Evolutionary conservation across 2,329 filamentous ascomycete species (phyloP).

Genomic region (Paraphoma sp.): DNA sequence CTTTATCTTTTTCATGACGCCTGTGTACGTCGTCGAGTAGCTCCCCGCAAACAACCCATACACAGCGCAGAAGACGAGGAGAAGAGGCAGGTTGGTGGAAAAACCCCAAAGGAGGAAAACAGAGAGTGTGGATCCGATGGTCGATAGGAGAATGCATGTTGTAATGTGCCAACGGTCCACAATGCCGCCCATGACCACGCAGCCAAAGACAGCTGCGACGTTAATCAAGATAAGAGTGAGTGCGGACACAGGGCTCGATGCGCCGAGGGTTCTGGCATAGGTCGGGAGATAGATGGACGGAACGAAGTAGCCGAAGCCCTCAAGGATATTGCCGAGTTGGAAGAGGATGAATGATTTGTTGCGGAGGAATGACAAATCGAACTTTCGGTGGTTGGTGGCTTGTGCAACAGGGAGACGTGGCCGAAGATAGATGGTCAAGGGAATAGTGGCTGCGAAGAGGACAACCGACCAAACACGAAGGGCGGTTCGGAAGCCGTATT

Average conservation of each 20-base stretch:
- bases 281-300: slow-evolving; percentile 47
- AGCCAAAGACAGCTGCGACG: slow-evolving; percentile 40
- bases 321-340: slow-evolving; percentile 43
- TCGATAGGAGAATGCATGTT: slow-evolving; percentile 50
- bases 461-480: slow-evolving; percentile 49
- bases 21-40: slow-evolving; percentile 33
- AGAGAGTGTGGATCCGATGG: slow-evolving; percentile 46
- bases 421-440: slow-evolving; percentile 41
- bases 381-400: slow-evolving; percentile 19
- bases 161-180: slow-evolving; percentile 52
- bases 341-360: slow-evolving; percentile 41
- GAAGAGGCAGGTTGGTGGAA: slow-evolving; percentile 38
- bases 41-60: slow-evolving; percentile 46
- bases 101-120: slow-evolving; percentile 57
- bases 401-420: slow-evolving; percentile 38
- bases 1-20: slow-evolving; percentile 27
- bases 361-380: slow-evolving; percentile 40
- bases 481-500: slow-evolving; percentile 51
- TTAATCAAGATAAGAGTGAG: slow-evolving; percentile 45
- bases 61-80: slow-evolving; percentile 38
- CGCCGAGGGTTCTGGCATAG: slow-evolving; percentile 41
- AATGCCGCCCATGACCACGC: slow-evolving; percentile 42
- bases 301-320: slow-evolving; percentile 49
- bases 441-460: slow-evolving; percentile 35
- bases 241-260: slow-evolving; percentile 30